A percentile compares a stretch with the other conserved stretches of the same genome.
phyloP scores from a whole-genome alignment of 192 early-diverging fungal genomes.

The Rhizoclosmatium globosum region DNA sequence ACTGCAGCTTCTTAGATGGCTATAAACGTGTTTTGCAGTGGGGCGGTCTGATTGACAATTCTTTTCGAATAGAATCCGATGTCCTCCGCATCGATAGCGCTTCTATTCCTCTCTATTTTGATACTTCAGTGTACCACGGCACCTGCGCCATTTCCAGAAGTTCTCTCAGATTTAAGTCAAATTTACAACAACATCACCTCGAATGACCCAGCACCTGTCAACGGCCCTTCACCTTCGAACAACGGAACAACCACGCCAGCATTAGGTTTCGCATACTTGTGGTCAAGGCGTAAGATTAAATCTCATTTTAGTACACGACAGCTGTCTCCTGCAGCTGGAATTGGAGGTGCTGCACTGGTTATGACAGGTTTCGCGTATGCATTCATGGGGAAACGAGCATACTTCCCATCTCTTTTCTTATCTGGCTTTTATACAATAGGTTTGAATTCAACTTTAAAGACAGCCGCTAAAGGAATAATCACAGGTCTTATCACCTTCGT shows the following conservation, averaged over 20 bases:
- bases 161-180: background rate
- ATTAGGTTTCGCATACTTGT: background rate
- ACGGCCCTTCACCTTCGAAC: background rate
- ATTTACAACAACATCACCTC: constrained; percentile 23
- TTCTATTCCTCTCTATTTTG: too few species aligned
- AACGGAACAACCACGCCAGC: background rate
- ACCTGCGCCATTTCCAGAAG: background rate
- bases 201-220: background rate
- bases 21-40: too few species aligned
- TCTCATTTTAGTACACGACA: background rate
- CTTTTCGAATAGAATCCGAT: too few species aligned
- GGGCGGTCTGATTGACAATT: too few species aligned
- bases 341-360: constrained; percentile 20
- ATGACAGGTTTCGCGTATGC: constrained; percentile 30
- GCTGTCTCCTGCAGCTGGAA: constrained; percentile 27
- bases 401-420: constrained; percentile 25
- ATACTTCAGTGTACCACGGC: too few species aligned
- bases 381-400: constrained; percentile 38
- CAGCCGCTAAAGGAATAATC: background rate
- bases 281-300: too few species aligned
- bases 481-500: constrained; percentile 24
- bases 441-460: background rate
- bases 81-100: too few species aligned
- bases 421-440: constrained; percentile 36
- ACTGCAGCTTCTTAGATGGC: too few species aligned